Percentiles rank a stretch among this genome's conserved stretches.
phyloP scores from a whole-genome alignment of 805 yeast genomes.

The Wickerhamomyces queroliae region DNA sequence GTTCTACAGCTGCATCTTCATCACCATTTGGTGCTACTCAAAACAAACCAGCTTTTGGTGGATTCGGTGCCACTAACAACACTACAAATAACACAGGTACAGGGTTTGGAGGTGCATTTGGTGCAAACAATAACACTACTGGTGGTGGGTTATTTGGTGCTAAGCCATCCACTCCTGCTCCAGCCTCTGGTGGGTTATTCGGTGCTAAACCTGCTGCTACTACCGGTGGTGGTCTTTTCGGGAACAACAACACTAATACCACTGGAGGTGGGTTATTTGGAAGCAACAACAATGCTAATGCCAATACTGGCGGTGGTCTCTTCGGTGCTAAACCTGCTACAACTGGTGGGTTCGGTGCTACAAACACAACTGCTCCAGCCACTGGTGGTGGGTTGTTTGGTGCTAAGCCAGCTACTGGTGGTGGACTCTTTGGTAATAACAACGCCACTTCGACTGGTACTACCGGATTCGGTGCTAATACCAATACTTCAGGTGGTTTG shows the following conservation, averaged over 20 bases:
- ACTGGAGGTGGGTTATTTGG: constrained; percentile 36
- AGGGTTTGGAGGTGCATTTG: constrained; percentile 24
- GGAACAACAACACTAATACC: constrained; percentile 17
- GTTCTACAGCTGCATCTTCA: constrained; percentile 19
- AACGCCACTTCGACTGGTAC: constrained; percentile 15
- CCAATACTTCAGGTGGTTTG: constrained; percentile 26
- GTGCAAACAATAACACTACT: constrained; percentile 11
- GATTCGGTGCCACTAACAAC: constrained; percentile 11
- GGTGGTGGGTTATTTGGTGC: constrained; percentile 29
- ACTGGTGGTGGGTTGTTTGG: constrained; percentile 38
- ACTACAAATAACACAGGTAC: constrained; percentile 7
- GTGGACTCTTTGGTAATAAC: constrained; percentile 23
- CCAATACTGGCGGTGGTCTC: constrained; percentile 18
- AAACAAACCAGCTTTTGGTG: constrained; percentile 30
- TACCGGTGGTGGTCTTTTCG: constrained; percentile 22
- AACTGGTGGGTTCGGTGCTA: constrained; percentile 33
- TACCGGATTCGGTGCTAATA: constrained; percentile 30
- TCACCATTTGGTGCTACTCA: constrained; percentile 20
- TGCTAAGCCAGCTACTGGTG: constrained; percentile 21
- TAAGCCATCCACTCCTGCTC: constrained; percentile 18
- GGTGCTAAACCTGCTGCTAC: constrained; percentile 31
- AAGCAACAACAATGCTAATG: constrained; percentile 15
- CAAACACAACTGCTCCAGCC: constrained; percentile 19
- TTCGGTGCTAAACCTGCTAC: constrained; percentile 12
- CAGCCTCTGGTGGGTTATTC: constrained; percentile 33